Percentiles rank a stretch among this genome's conserved stretches.
phyloP scores from a whole-genome alignment of 1,139 yeast species.

The Pichia sorboxylosa region DNA sequence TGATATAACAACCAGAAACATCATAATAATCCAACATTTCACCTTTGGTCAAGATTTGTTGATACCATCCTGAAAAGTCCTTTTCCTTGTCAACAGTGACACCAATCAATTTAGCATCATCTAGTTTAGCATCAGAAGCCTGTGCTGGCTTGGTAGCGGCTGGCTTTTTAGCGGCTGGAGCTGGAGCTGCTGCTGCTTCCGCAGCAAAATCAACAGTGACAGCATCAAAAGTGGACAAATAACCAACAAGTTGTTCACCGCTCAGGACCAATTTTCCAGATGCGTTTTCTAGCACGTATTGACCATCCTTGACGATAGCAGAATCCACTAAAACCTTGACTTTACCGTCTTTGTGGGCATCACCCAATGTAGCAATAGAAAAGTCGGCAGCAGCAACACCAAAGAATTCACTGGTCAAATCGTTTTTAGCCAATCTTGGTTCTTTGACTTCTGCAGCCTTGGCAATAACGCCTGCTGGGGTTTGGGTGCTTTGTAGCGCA shows the following conservation, averaged over 20 bases:
- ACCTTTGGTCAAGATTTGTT: constrained; percentile 88
- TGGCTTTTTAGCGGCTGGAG: constrained; percentile 4
- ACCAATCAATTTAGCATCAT: constrained; percentile 89
- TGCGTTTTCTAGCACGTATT: constrained; percentile 49
- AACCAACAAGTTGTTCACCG: constrained; percentile 41
- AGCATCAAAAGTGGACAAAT: constrained; percentile 49
- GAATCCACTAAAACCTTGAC: constrained; percentile 59
- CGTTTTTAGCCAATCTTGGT: constrained; percentile 81
- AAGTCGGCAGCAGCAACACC: constrained; percentile 54
- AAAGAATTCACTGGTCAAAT: constrained; percentile 58
- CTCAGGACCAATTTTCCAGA: constrained; percentile 45
- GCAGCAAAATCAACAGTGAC: constrained; percentile 49
- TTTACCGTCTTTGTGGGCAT: constrained; percentile 43
- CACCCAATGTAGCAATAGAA: constrained; percentile 46
- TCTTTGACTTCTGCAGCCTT: constrained; percentile 64
- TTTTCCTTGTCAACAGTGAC: constrained; percentile 85
- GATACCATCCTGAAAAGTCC: constrained; percentile 96
- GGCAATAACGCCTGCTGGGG: constrained; percentile 60
- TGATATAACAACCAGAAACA: constrained; percentile 95
- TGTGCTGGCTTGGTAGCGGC: constrained; percentile 19
- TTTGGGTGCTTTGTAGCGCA: constrained; percentile 59
- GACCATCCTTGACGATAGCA: constrained; percentile 31
- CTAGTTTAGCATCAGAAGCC: constrained; percentile 42
- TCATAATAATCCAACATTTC: constrained; percentile 98
- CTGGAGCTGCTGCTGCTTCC: constrained; percentile 29